These are phyloP conservation scores for Coniella vitis DNA, from an alignment of 2,329 filamentous ascomycete species.

Conservation along the genomic window DNA sequence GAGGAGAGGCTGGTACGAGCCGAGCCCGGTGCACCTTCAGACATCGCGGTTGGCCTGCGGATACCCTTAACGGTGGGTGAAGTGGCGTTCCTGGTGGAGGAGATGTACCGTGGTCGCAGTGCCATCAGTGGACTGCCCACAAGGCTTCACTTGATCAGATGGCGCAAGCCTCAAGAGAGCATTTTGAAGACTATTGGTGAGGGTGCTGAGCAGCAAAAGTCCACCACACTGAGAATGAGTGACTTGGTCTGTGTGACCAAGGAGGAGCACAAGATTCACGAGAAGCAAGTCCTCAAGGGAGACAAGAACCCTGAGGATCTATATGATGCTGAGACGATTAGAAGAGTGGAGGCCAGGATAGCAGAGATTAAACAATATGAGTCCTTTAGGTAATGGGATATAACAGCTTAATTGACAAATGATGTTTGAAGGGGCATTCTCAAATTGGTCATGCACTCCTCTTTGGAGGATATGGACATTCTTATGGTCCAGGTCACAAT, in stretches of 20 bases:
- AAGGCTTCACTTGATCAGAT: slow-evolving; percentile 71
- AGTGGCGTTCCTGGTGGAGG: slow-evolving; percentile 81
- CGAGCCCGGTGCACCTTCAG: slow-evolving; percentile 35
- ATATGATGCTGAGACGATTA: slow-evolving; percentile 63
- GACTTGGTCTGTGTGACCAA: slow-evolving; percentile 90
- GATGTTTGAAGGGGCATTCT: too few species aligned
- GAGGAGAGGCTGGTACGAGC: slow-evolving; percentile 68
- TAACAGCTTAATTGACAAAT: neutral
- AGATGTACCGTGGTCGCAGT: slow-evolving; percentile 79
- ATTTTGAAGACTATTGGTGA: slow-evolving; percentile 56
- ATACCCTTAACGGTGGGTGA: slow-evolving; percentile 73
- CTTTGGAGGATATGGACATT: too few species aligned
- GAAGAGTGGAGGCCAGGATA: slow-evolving; percentile 59
- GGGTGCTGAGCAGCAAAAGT: slow-evolving; percentile 67
- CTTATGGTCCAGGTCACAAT: too few species aligned
- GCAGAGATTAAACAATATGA: slow-evolving; percentile 60
- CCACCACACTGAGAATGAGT: slow-evolving; percentile 57
- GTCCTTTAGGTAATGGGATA: slow-evolving; percentile 35
- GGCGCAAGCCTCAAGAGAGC: slow-evolving; percentile 58
- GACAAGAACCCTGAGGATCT: slow-evolving; percentile 62
- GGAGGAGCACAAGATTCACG: slow-evolving; percentile 76
- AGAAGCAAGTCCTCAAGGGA: slow-evolving; percentile 69
- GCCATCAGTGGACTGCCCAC: slow-evolving; percentile 76
- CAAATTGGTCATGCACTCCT: too few species aligned
- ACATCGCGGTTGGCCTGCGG: slow-evolving; percentile 63